Percentiles rank a stretch among this genome's conserved stretches.
Evolutionary conservation across 1,139 yeast species (phyloP).

Genomic region (Hyphopichia wangnamkhiaoensis): DNA sequence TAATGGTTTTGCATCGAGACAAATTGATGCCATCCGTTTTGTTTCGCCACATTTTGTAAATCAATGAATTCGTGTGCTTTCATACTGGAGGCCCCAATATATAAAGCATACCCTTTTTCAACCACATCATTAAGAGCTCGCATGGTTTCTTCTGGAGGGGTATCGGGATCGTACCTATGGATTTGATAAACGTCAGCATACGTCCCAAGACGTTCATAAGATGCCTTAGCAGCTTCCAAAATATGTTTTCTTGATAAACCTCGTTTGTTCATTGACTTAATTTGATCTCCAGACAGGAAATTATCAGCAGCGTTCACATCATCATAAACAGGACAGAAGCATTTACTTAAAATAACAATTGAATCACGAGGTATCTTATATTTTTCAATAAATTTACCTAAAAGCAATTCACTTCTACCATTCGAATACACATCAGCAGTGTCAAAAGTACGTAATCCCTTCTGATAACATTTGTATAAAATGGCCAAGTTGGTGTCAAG

Average conservation of each 20-base stretch:
- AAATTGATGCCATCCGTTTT: conserved; percentile 53
- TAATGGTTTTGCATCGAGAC: conserved; percentile 60
- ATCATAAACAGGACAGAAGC: conserved; percentile 8
- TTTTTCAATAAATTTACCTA: conserved; percentile 45
- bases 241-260: conserved; percentile 59
- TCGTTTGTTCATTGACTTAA: conserved; percentile 18
- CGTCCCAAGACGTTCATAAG: conserved; percentile 53
- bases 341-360: conserved; percentile 38
- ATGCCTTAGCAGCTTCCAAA: conserved; percentile 49
- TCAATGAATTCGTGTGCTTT: conserved; percentile 32
- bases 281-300: conserved; percentile 1
- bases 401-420: conserved; percentile 41
- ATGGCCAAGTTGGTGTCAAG: conserved; percentile 29
- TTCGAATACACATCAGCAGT: conserved; percentile 51
- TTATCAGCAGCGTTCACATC: background rate
- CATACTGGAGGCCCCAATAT: conserved; percentile 57
- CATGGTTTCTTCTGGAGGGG: conserved; percentile 48
- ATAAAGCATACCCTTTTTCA: conserved; percentile 43
- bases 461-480: conserved; percentile 41
- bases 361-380: conserved; percentile 12
- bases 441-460: conserved; percentile 47
- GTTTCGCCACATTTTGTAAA: conserved; percentile 38
- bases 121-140: conserved; percentile 49
- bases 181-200: conserved; percentile 51
- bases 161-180: conserved; percentile 47